Conservation (phyloP, 306 rosid species). For the Cicer arietinum region DNA sequence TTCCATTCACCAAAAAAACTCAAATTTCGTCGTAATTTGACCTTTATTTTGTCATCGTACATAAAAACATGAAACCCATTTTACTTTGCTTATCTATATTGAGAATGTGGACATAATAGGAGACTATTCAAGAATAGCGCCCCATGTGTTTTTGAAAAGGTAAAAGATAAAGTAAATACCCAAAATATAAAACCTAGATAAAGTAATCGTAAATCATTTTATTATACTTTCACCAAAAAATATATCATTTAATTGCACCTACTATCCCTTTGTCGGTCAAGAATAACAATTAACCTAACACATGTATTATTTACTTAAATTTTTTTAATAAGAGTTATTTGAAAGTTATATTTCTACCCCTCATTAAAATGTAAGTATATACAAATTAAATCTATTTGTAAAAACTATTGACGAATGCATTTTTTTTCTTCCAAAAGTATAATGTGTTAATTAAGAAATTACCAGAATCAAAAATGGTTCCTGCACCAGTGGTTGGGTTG, state of each 20-base stretch:
- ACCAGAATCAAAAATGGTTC: constrained; percentile 93
- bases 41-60: constrained; percentile 17
- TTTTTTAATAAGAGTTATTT: no score
- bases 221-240: not conserved
- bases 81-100: not conserved
- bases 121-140: not conserved
- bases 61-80: not conserved
- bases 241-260: not conserved
- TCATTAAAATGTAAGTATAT: no score
- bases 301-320: not conserved
- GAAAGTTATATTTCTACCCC: no score
- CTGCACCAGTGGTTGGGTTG: constrained; percentile 82
- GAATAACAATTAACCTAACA: not conserved
- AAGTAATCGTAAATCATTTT: not conserved
- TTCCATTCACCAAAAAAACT: constrained; percentile 25
- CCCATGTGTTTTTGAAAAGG: not conserved
- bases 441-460: constrained; percentile 9
- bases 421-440: not conserved
- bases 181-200: not conserved
- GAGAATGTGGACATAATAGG: not conserved
- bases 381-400: no score
- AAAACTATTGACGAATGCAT: not conserved
- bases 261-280: not conserved
- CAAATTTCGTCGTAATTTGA: constrained; percentile 25
- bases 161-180: not conserved